A percentile compares a stretch with the other conserved stretches of the same genome.
These are phyloP conservation scores for Aspergillus sclerotioniger DNA, from an alignment of 495 filamentous ascomycete genomes.

Conservation along the genomic window DNA sequence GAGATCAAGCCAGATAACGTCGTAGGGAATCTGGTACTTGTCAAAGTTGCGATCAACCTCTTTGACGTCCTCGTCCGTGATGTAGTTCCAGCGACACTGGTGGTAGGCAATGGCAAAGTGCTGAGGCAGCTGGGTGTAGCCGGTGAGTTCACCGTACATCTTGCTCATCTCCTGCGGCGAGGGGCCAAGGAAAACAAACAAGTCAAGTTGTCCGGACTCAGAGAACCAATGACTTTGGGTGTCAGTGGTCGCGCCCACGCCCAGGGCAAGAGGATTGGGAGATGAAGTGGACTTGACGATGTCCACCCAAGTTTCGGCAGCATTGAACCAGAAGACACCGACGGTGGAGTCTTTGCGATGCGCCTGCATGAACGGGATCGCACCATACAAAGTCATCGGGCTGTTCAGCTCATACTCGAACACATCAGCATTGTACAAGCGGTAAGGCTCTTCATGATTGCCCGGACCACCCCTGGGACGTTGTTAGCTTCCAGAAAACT, in stretches of 20 bases:
- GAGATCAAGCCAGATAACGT: constrained; percentile 98
- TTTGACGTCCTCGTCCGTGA: constrained; percentile 93
- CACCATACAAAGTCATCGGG: constrained; percentile 96
- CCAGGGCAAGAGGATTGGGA: constrained; percentile 74
- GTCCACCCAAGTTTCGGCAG: constrained; percentile 96
- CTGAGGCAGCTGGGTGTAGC: constrained; percentile 86
- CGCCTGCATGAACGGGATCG: constrained; percentile 96
- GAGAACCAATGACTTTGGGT: constrained; percentile 98
- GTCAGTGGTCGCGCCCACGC: constrained; percentile 61
- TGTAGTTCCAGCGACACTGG: constrained; percentile 98
- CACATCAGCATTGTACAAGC: constrained; percentile 92
- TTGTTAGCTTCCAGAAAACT: constrained; percentile 20
- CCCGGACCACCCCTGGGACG: constrained; percentile 66
- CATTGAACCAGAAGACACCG: constrained; percentile 98
- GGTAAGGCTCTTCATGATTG: constrained; percentile 87
- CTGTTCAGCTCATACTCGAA: constrained; percentile 97
- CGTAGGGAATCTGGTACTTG: constrained; percentile 90
- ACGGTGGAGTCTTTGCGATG: constrained; percentile 91
- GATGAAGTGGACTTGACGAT: constrained; percentile 77
- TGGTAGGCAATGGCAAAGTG: constrained; percentile 92
- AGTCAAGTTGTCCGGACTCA: constrained; percentile 81
- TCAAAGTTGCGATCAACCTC: constrained; percentile 96
- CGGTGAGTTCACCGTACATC: constrained; percentile 87
- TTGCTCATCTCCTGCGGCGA: constrained; percentile 75
- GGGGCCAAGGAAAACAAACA: constrained; percentile 92